Evolutionary conservation across 371 early-diverging fungal species (phyloP).

Genomic region (Paramicrosporidium saccamoebae): DNA sequence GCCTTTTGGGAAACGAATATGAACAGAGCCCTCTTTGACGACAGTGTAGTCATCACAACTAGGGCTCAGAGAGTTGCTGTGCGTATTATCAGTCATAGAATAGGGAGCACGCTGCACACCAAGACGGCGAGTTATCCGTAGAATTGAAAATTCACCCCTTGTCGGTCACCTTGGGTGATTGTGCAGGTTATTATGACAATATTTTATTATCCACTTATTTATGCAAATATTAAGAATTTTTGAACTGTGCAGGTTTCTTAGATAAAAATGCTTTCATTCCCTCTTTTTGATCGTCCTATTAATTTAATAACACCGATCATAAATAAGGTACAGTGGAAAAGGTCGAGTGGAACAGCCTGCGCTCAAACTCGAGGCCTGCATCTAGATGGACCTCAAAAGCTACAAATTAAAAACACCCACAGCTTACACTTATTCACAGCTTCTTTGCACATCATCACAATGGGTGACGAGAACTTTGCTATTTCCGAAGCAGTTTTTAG

Average conservation of each 20-base stretch:
- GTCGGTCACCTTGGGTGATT: no score
- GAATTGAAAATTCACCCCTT: no score
- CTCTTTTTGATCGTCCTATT: no score
- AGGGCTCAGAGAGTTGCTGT: no score
- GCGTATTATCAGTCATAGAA: no score
- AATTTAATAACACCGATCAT: background rate
- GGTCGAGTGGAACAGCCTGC: slow-evolving; percentile 65
- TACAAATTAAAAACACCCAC: slow-evolving; percentile 3
- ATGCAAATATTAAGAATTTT: no score
- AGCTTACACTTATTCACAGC: slow-evolving; percentile 47
- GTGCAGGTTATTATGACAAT: no score
- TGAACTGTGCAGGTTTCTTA: no score
- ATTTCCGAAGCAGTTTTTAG: slow-evolving; percentile 58
- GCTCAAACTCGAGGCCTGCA: slow-evolving; percentile 66
- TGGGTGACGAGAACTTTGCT: slow-evolving; percentile 44
- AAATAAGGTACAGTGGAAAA: slow-evolving; percentile 47
- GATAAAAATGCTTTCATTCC: no score
- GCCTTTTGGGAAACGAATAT: slow-evolving; percentile 51
- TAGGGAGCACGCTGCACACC: no score
- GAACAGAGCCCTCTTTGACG: slow-evolving; percentile 46
- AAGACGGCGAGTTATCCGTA: no score
- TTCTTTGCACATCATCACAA: slow-evolving; percentile 83
- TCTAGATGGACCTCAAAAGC: slow-evolving; percentile 54
- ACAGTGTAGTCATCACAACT: slow-evolving; percentile 13
- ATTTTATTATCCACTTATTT: no score